Base-by-base conservation (phyloP, 768 basidiomycete genomes). In the Trametes cinnabarina region DNA sequence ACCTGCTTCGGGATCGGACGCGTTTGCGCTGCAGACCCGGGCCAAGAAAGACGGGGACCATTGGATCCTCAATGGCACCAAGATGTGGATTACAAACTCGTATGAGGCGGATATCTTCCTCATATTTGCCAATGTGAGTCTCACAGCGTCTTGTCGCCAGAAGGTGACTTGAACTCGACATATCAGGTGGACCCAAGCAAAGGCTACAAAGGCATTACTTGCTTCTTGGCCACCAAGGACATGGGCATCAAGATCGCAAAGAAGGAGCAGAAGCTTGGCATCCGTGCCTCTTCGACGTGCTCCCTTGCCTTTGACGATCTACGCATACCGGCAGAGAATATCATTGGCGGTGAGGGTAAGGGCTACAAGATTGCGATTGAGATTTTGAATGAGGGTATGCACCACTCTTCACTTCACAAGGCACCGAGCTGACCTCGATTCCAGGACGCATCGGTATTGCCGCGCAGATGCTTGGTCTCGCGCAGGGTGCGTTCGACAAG, bases 31-130 rank as follows among this genome's bases (percentile, higher is more conserved):
- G 32, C 92, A 96, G 71, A 94, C 97, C 1, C 89, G 90, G 11
- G 96, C 97, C 15, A 87, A 80, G 70, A 91, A 89, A 72, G 87
- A 92, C 44, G 94, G 92, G 17, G 84, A 89, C 65, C 71, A 87
- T 71, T 98, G 88, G 82, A 76, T 94, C 28, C 71, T 99, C 51
- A 95, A 94, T 65, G 97, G 97, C n/a, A 92, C 92, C 55, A 99
- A 99, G 79, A 95, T 96, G 94, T 97, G 94, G 94, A 97, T 98
- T 58, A 96, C 94, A 23, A 98, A 98, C 74, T 95, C 94, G 0
- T 82, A 85, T 57, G 93, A 95, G 73, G 94, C 93, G 1, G 91
- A 94, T 44, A 80, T 95, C 39, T 91, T 90, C 77, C 86, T 96
- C 64, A 90, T 98, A 47, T 98, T 99, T 61, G 97, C 97, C 50